A percentile compares a stretch with the other conserved stretches of the same genome.
phyloP scores from a whole-genome alignment of 352 stramenopile genomes.

The Pythium vanterpoolii region DNA sequence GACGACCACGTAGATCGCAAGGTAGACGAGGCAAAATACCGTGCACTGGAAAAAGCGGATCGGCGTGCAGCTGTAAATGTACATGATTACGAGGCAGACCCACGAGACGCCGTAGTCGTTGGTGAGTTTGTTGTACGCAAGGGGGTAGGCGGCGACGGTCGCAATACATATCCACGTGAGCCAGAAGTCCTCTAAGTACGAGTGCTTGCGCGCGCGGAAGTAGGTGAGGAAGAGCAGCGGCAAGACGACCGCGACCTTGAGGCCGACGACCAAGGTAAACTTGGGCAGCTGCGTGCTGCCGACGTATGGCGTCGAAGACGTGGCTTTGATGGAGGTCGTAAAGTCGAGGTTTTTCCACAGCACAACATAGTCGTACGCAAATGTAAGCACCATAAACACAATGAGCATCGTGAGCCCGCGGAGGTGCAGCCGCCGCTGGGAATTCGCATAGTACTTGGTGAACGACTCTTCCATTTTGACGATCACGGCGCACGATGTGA shows the following conservation, averaged over 20 bases:
- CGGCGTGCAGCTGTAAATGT: conserved; percentile 79
- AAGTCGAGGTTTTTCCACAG: conserved; percentile 52
- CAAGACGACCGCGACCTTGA: conserved; percentile 63
- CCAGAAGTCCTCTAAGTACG: conserved; percentile 54
- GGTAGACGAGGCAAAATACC: conserved; percentile 59
- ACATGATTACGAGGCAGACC: conserved; percentile 83
- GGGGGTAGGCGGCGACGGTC: conserved; percentile 58
- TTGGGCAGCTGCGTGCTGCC: conserved; percentile 44
- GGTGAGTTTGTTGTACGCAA: conserved; percentile 83
- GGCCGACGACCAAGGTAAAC: conserved; percentile 60
- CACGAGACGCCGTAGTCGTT: conserved; percentile 80
- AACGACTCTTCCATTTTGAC: conserved; percentile 79
- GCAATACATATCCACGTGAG: conserved; percentile 70
- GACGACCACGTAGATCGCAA: conserved; percentile 67
- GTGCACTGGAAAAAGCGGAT: conserved; percentile 81
- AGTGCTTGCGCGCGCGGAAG: conserved; percentile 57
- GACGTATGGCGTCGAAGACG: conserved; percentile 24
- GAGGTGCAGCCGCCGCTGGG: conserved; percentile 59
- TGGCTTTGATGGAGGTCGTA: conserved; percentile 33
- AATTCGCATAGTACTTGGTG: conserved; percentile 74
- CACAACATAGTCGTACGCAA: conserved; percentile 73
- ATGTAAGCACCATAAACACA: conserved; percentile 66
- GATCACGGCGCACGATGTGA: conserved; percentile 62
- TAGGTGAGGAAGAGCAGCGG: conserved; percentile 64
- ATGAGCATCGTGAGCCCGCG: conserved; percentile 55